Evolutionary conservation across 495 filamentous ascomycete genomes (phyloP), one percentile per base, ranked within the genome.

Genomic region (Parathielavia appendiculata): DNA sequence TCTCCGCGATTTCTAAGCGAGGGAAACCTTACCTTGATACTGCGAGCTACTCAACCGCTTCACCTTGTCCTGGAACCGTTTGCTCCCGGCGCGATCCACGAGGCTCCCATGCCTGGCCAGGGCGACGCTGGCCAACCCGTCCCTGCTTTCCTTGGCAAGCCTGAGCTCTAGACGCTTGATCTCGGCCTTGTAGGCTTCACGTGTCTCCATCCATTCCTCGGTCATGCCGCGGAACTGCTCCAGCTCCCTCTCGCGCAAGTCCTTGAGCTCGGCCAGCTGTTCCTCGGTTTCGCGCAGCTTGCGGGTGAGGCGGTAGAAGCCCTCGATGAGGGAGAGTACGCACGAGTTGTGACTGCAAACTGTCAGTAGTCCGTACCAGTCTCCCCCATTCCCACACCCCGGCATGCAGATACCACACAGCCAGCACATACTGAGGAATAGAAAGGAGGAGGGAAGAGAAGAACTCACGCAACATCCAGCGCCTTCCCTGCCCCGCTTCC

Each of bases 161-260:
- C 76, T 57, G 8, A 81, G 62, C 59, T 81, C 79, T 6, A 82
- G 68, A 9, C 73, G 67, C 59, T 78, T 79, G 49, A 81, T 67
- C 54, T 82, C 78, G 0, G 66, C 62, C 48, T 72, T 77, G 65
- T 78, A 81, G 38, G 67, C 65, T 9, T 60, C 30, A 57, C 77
- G 73, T 7, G 68, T 66, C 26, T 66, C 56, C 0, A 74, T 59
- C 76, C 76, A 77, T 26, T 75, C 74, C n/a, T 76, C 62, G 20
- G 69, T 71, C 13, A 71, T 63, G 16, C 48, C 61, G 13, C 67
- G 66, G 56, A 76, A 77, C 52, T 73, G 59, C 30, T 75, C 69
- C 3, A 74, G 57, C 41, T 78, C 70, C 45, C 67, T 64, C 57
- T 75, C 66, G 2, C 71, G 70, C 13, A 71, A 54, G 12, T 60